Evolutionary conservation across 2,329 filamentous ascomycete genomes (phyloP).

Genomic region (Dendrostoma leiphaemia): DNA sequence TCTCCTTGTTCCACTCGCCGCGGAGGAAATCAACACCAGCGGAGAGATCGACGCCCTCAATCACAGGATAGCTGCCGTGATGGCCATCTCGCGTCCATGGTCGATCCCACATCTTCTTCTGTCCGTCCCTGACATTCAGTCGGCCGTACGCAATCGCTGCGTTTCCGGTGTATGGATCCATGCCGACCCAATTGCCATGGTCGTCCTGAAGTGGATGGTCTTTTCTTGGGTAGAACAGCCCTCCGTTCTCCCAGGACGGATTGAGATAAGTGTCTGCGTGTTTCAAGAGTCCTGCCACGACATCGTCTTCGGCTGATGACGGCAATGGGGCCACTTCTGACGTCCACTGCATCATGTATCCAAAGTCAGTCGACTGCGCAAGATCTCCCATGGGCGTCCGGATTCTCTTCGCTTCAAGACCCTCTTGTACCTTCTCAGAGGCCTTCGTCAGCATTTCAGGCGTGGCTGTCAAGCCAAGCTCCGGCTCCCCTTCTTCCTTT

Average conservation of each 20-base stretch:
- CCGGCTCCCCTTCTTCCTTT: not conserved
- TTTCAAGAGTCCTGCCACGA: constrained; percentile 21
- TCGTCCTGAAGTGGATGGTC: constrained; percentile 23
- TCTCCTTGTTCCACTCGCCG: constrained; percentile 2
- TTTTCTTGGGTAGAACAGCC: constrained; percentile 32
- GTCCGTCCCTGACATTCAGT: constrained; percentile 34
- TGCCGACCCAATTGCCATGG: constrained; percentile 24
- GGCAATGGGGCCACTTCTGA: constrained; percentile 29
- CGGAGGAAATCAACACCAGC: constrained; percentile 5
- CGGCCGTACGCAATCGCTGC: constrained; percentile 33
- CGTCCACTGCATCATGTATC: constrained; percentile 30
- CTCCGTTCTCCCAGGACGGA: constrained; percentile 33
- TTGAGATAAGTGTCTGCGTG: constrained; percentile 27
- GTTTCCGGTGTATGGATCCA: constrained; percentile 36
- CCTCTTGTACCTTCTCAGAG: not conserved
- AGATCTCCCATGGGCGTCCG: constrained; percentile 19
- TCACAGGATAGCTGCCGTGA: not conserved
- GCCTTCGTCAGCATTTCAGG: not conserved
- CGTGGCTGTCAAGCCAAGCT: not conserved
- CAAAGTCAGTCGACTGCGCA: constrained; percentile 20
- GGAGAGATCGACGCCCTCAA: constrained; percentile 4
- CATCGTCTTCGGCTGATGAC: constrained; percentile 15
- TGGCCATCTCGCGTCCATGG: constrained; percentile 27
- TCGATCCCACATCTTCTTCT: constrained; percentile 33
- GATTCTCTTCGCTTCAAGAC: constrained; percentile 8